Evolutionary conservation across 176 grass and related monocot species (phyloP), one percentile per base, ranked within the genome.

Genomic region (Ensete ventricosum): DNA sequence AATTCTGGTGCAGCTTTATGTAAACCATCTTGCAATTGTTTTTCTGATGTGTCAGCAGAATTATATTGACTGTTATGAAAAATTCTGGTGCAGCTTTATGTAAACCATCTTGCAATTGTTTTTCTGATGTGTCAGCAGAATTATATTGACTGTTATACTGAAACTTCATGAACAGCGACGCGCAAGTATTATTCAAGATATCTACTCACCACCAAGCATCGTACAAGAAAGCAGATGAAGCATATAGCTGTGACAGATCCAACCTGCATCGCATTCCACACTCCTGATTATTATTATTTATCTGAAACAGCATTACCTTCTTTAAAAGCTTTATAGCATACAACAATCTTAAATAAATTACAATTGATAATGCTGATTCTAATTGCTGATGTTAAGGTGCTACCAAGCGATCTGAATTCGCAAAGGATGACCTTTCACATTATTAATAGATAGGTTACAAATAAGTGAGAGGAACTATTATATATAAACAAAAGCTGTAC

Each of bases 191-290:
- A 74, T 77, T 54, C 71, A 14, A 77, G 76, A 23, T 17, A 83
- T 75, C 75, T 81, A 84, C 88, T 92, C 50, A 96, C 92, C 92
- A 96, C 87, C 73, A 70, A 20, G 67, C 67, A 70, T 70, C 48
- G 67, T 1, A 70, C 20, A 20, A 70, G 67, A 52, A 70, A 70
- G 25, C 67, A 70, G 8, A 48, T 48, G 51, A 70, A 52, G 17
- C 67, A 70, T 70, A 70, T 70, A 9, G 74, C 84, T 57, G 89
- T 91, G 58, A 96, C 86, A 11, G 92, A 87, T 64, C 92, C 92
- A 59, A 92, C 92, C 92, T 96, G 83, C 23, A 81, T 9, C 20
- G 8, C 2, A 75, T 58, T 51, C 58, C 67, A 24, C 16, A 29
- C 8, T 21, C 10, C 13, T 62, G 57, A 62, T 19, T 14, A 11